These are phyloP conservation scores for Citrus glauca DNA, from an alignment of 345 rosid species.

Conservation along the genomic window DNA sequence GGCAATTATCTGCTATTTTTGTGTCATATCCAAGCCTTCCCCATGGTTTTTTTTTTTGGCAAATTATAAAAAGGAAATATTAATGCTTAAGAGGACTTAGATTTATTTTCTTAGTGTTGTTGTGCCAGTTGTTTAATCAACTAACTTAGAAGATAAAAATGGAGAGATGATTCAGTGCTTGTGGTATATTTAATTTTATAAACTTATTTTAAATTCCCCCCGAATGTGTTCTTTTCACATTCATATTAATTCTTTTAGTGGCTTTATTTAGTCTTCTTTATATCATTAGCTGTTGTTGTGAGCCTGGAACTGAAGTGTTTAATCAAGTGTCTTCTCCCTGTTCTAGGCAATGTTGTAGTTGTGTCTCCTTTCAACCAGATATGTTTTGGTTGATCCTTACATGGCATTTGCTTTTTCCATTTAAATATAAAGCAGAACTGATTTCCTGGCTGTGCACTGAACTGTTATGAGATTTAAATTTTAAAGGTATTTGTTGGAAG, in stretches of 20 bases:
- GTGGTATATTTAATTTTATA: neutral
- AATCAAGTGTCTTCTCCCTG: neutral
- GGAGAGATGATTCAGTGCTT: neutral
- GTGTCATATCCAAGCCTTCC: neutral
- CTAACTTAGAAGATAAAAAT: neutral
- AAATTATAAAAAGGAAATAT: neutral
- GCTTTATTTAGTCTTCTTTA: neutral
- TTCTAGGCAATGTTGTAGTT: neutral
- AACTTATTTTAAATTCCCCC: neutral
- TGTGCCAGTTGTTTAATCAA: neutral
- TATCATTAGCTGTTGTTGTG: neutral
- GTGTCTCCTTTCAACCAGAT: neutral
- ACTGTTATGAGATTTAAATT: neutral
- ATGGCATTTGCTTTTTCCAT: neutral
- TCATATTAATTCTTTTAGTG: neutral
- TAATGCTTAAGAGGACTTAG: neutral
- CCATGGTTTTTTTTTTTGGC: neutral
- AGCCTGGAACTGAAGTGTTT: neutral
- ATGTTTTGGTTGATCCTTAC: neutral
- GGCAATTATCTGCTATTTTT: neutral
- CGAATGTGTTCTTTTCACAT: neutral
- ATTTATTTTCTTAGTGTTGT: neutral
- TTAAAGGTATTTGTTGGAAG: neutral
- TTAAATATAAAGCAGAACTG: neutral
- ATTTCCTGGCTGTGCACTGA: neutral